Evolutionary conservation across 2,329 filamentous ascomycete species (phyloP), one percentile per base, ranked within the genome.

Genomic region (Colletotrichum salicis): DNA sequence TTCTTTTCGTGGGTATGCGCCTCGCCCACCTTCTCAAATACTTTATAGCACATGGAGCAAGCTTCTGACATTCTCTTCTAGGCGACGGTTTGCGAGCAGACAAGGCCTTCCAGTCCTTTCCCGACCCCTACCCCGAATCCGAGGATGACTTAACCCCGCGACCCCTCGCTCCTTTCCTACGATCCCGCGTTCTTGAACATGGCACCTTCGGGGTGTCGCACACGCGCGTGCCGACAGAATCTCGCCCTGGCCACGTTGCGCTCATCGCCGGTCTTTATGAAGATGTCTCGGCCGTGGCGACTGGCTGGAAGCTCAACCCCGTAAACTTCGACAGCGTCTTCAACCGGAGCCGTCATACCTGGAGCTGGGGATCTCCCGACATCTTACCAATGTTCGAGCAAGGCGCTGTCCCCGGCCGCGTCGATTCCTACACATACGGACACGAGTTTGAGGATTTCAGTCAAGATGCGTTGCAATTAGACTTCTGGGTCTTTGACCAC

Each of bases 271-370:
- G 96, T 5, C 84, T 99, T 48, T 99, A 99, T 80, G 96, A 99
- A 82, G 96, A 99, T 85, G 96, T 99, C 1, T 98, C 96, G 41
- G 93, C 96, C 2, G 96, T 99, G 24, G 97, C 93, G 35, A 99
- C 97, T 1, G 96, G 96, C 19, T 99, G 96, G 96, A 98, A 99
- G 84, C 85, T 98, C 76, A 99, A 99, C 80, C 96, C 96, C 0
- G 96, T 99, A 78, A 93, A 98, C 79, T 99, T 99, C 78, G 96
- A 99, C 84, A 98, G 96, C 78, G 95, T 99, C 12, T 99, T 99
- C 88, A 99, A 99, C 81, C 91, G 94, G 74, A 98, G 96, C 79
- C 88, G 92, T 57, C 97, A 99, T 83, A 99, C 97, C 8, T 99
- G 96, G 96, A 97, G 95, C 81, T 99, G 96, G 96, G 96, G 96